Percentiles rank a stretch among this genome's conserved stretches.
phyloP scores from a whole-genome alignment of 495 filamentous ascomycete genomes.

The Xylaria cubensis region DNA sequence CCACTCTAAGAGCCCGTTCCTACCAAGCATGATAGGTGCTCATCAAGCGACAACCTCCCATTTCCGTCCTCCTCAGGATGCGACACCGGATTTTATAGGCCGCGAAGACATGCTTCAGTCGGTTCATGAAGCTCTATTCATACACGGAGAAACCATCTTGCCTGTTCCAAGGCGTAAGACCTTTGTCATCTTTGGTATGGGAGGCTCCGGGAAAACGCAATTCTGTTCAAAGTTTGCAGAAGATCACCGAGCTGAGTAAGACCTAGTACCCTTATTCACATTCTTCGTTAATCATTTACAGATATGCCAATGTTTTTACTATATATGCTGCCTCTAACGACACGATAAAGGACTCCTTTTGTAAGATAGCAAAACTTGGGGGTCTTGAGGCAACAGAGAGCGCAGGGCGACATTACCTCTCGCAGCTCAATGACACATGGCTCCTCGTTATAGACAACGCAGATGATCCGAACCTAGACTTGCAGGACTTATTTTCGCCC shows the following conservation, averaged over 20 bases:
- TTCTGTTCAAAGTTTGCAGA: slow-evolving; percentile 5
- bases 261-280: neutral
- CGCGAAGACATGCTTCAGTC: neutral
- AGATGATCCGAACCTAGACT: neutral
- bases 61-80: neutral
- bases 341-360: slow-evolving; percentile 1
- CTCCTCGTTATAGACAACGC: slow-evolving; percentile 5
- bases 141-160: neutral
- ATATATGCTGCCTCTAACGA: neutral
- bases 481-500: neutral
- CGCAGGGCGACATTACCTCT: slow-evolving; percentile 5
- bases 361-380: slow-evolving; percentile 9
- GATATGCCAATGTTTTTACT: slow-evolving; percentile 1
- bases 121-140: neutral
- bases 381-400: neutral
- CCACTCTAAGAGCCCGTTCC: neutral
- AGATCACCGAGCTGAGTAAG: slow-evolving; percentile 7
- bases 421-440: slow-evolving; percentile 1
- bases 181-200: slow-evolving; percentile 5
- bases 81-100: slow-evolving; percentile 9
- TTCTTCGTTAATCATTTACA: neutral
- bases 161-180: slow-evolving; percentile 4
- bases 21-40: neutral
- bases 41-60: neutral
- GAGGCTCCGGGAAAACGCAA: slow-evolving; percentile 5